Percentiles rank a stretch among this genome's conserved stretches.
These are phyloP conservation scores for Neopestalotiopsis sp. DNA, from an alignment of 2,329 filamentous ascomycete species.

Conservation along the genomic window DNA sequence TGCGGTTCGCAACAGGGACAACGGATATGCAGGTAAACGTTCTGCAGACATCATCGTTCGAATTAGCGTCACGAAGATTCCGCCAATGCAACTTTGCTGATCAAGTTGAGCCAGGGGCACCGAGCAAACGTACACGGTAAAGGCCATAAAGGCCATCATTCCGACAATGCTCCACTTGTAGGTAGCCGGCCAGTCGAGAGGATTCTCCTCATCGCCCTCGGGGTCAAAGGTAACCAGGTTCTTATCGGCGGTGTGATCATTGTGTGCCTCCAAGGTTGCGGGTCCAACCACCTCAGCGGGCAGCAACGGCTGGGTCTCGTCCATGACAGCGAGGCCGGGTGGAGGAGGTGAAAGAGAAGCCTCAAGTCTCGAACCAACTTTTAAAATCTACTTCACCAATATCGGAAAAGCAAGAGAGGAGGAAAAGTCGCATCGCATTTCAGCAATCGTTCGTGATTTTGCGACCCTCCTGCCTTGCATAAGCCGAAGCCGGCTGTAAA, in stretches of 20 bases:
- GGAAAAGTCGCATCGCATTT: not conserved
- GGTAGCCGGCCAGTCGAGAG: constrained; percentile 54
- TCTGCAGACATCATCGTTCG: constrained; percentile 34
- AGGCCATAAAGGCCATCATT: constrained; percentile 58
- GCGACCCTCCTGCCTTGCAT: not conserved
- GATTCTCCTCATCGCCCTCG: constrained; percentile 53
- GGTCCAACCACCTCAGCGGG: constrained; percentile 27
- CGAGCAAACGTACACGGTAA: constrained; percentile 52
- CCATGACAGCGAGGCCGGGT: constrained; percentile 28
- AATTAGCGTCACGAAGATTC: too few species aligned
- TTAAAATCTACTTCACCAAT: not conserved
- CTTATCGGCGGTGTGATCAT: constrained; percentile 27
- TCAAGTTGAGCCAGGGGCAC: too few species aligned
- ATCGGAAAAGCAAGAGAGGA: not conserved
- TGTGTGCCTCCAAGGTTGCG: constrained; percentile 22
- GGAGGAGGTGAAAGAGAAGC: too few species aligned
- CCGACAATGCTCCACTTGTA: constrained; percentile 61
- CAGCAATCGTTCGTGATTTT: not conserved
- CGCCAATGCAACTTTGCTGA: too few species aligned
- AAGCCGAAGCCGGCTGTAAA: not conserved
- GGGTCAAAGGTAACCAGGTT: constrained; percentile 50
- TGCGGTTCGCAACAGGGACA: constrained; percentile 57
- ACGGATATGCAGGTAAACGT: constrained; percentile 63
- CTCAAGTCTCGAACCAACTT: too few species aligned
- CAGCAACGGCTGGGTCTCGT: constrained; percentile 40